phyloP scores from a whole-genome alignment of 129 eudicot species.

The Helianthus annuus region DNA sequence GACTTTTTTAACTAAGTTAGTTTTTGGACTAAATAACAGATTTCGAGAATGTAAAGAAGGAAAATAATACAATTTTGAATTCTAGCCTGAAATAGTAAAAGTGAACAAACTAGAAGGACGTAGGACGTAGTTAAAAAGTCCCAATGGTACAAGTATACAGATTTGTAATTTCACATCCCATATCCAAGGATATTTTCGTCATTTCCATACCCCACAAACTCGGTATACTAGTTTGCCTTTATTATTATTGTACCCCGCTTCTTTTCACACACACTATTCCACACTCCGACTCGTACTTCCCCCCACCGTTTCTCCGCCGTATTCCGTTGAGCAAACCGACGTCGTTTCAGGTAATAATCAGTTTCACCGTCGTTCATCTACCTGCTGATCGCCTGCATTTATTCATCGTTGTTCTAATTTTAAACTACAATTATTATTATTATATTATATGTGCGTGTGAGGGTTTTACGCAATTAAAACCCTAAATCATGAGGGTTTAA shows the following conservation, averaged over 20 bases:
- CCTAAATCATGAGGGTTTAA: conserved; percentile 3
- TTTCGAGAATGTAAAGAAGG: too few relatives aligned
- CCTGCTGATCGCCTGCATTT: neutral
- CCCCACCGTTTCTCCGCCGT: conserved; percentile 11
- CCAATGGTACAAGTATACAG: too few relatives aligned
- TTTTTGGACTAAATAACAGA: too few relatives aligned
- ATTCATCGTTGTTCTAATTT: neutral
- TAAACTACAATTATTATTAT: too few relatives aligned
- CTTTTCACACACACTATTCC: conserved; percentile 3
- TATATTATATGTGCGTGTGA: neutral
- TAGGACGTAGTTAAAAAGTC: too few relatives aligned
- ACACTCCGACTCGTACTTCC: conserved; percentile 14
- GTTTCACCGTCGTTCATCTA: neutral
- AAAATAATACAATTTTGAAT: too few relatives aligned
- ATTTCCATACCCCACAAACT: neutral
- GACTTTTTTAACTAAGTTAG: too few relatives aligned
- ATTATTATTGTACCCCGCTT: neutral
- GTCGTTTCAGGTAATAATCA: conserved; percentile 10
- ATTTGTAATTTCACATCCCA: neutral
- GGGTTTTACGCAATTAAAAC: conserved; percentile 10
- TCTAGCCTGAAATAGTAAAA: too few relatives aligned
- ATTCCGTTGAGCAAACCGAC: neutral
- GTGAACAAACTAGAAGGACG: too few relatives aligned
- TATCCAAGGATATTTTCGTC: neutral
- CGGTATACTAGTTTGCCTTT: neutral